Percentiles rank a stretch among this genome's conserved stretches.
Conservation (phyloP, 108 stramenopile genomes). For the Cyclotella sp. region DNA sequence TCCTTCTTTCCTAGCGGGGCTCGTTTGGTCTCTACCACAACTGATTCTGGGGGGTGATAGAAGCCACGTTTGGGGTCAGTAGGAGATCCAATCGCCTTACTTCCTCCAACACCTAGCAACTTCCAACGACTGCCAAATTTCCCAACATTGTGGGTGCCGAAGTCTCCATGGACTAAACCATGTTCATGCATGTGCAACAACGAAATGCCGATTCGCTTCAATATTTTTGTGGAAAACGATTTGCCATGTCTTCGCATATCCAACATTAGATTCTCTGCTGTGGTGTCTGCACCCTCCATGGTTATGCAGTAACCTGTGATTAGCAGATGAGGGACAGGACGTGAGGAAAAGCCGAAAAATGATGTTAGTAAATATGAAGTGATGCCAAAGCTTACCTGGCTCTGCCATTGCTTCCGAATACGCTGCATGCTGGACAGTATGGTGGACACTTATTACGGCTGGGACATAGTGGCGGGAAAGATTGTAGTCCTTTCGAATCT, state of each 20-base stretch:
- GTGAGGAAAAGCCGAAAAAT: background rate
- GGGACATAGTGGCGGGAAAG: constrained; percentile 90
- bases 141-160: constrained; percentile 89
- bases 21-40: constrained; percentile 74
- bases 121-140: constrained; percentile 90
- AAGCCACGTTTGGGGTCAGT: constrained; percentile 86
- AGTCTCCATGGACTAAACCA: constrained; percentile 88
- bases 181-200: constrained; percentile 88
- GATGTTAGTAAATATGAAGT: background rate
- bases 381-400: constrained; percentile 50
- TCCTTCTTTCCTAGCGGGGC: constrained; percentile 68
- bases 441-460: constrained; percentile 92
- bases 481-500: constrained; percentile 85
- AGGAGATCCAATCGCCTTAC: constrained; percentile 72
- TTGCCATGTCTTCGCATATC: constrained; percentile 81
- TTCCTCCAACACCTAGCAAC: constrained; percentile 83
- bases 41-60: constrained; percentile 86
- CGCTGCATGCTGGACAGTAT: constrained; percentile 92
- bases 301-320: constrained; percentile 75
- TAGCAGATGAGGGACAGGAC: background rate
- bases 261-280: constrained; percentile 88
- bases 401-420: constrained; percentile 92
- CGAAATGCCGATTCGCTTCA: constrained; percentile 86
- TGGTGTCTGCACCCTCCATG: constrained; percentile 91
- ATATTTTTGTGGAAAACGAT: constrained; percentile 74